phyloP scores from a whole-genome alignment of 1,284 basidiomycete genomes.

The Singerocomus rubriflavus region DNA sequence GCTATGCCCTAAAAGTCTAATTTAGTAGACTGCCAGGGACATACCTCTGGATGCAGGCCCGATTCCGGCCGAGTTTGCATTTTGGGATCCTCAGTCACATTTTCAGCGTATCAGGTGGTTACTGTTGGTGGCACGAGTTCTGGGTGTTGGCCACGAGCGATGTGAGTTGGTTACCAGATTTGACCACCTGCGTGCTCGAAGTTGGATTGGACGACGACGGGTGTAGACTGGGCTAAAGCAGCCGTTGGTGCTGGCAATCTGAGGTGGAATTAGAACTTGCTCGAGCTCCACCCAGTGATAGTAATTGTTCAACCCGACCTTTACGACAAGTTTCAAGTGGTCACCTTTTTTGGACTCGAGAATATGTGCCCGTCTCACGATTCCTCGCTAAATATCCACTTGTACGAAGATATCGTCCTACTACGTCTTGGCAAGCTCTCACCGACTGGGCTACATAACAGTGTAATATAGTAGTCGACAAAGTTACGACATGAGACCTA shows the following conservation, averaged over 20 bases:
- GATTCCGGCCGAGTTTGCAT: no score
- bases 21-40: background rate
- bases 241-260: background rate
- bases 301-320: no score
- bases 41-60: background rate
- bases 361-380: background rate
- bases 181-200: background rate
- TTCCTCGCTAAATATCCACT: background rate
- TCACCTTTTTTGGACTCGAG: background rate
- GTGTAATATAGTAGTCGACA: background rate
- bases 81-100: no score
- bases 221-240: background rate
- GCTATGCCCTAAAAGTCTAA: background rate
- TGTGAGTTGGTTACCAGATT: background rate
- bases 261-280: background rate
- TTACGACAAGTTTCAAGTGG: no score
- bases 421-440: background rate
- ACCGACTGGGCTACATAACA: background rate
- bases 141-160: background rate
- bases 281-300: background rate
- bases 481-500: no score
- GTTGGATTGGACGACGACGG: background rate
- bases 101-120: no score
- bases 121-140: no score
- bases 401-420: background rate